Percentiles rank a stretch among this genome's conserved stretches.
Evolutionary conservation across 768 basidiomycete genomes (phyloP).

Genomic region (Podaxis sp.): DNA sequence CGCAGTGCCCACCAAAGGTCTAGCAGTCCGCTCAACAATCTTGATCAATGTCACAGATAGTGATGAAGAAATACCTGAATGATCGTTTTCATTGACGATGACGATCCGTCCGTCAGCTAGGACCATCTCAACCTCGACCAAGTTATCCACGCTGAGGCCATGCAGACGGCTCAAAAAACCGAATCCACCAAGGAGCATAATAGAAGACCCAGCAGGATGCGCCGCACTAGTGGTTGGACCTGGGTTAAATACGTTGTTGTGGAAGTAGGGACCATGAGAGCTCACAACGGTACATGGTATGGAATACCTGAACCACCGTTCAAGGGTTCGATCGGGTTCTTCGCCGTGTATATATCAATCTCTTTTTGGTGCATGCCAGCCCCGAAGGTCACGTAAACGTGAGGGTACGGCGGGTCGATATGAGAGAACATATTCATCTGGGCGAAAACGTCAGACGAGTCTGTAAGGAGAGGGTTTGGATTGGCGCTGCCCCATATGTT

Average conservation of each 20-base stretch:
- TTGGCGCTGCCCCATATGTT: conserved; percentile 33
- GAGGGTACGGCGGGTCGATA: conserved; percentile 60
- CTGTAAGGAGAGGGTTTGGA: conserved; percentile 7
- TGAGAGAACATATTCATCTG: conserved; percentile 44
- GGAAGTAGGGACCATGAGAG: conserved; percentile 17
- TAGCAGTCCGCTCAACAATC: conserved; percentile 24
- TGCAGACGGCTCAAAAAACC: conserved; percentile 82
- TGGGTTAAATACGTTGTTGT: neutral
- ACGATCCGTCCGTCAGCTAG: conserved; percentile 88
- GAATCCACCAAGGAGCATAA: conserved; percentile 86
- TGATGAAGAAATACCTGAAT: conserved; percentile 51
- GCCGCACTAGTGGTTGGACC: conserved; percentile 52
- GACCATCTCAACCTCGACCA: conserved; percentile 92
- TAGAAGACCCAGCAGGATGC: conserved; percentile 76
- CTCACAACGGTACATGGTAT: conserved; percentile 81
- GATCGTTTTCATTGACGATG: conserved; percentile 67
- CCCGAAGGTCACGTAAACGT: conserved; percentile 84
- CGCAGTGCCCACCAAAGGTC: conserved; percentile 89
- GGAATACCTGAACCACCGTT: conserved; percentile 53
- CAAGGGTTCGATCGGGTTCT: conserved; percentile 56
- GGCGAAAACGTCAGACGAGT: conserved; percentile 19
- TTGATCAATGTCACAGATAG: neutral
- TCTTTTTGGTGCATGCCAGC: conserved; percentile 85
- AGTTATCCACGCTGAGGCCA: conserved; percentile 86
- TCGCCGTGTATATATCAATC: conserved; percentile 74